Base-by-base conservation (phyloP, 1,284 basidiomycete genomes). In the Stygiomarasmius scandens region DNA sequence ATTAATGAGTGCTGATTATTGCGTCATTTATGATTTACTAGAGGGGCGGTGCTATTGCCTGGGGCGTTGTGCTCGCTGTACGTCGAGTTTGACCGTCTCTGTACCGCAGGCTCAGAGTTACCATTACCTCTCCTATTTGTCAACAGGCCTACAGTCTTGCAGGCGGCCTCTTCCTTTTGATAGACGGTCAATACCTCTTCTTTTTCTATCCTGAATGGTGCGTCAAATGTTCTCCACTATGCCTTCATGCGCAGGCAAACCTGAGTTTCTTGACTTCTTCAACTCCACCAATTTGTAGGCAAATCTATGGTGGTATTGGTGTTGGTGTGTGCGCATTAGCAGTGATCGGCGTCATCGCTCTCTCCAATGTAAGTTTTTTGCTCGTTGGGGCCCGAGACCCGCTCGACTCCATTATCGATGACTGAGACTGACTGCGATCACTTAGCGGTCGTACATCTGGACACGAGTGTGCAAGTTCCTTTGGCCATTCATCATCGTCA, bases 261-360 rank as follows among this genome's bases (percentile, higher is more conserved):
- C 24, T 25, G 24, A 41, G 14, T 19, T 16, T 5, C 14, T 52
- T 52, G 53, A 22, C 53, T 48, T 48, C 32, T 58, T 54, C 20
- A 34, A 51, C 32, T 44, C 55, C 48, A 49, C 65, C 12, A 6
- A 12, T 32, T 32, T 32, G 29, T 32, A 89, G 87, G 85, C 79
- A 86, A 71, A 87, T 92, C 64, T 91, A 90, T 64, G 89, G 89
- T 59, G 88, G 87, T 62, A 84, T 91, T 63, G 83, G 82, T 41
- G 69, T 92, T 63, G 82, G 71, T 47, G 78, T 90, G 49, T 85
- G 76, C 61, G 74, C 74, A 27, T 69, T 80, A 61, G 85, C 87
- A 56, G 65, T 84, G 54, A 76, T 90, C 63, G 84, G 77, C 58
- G 77, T 85, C 63, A 70, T 89, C 58, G 86, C 88, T 34, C 79